Evolutionary conservation across 2,329 filamentous ascomycete genomes (phyloP), one percentile per base, ranked within the genome.

Genomic region (Hirsutella minnesotensis): DNA sequence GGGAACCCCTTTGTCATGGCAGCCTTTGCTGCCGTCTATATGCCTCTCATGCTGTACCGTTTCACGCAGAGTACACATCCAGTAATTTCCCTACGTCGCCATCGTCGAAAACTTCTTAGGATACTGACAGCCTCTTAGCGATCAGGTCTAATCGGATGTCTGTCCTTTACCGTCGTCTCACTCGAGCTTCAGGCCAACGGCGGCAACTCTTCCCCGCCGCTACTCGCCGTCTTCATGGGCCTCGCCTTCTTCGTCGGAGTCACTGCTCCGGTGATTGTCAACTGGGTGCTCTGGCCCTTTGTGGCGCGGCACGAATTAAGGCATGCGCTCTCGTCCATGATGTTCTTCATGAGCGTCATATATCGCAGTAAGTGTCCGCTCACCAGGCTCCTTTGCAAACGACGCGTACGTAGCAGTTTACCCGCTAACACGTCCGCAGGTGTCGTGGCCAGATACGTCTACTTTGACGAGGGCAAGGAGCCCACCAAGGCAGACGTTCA

Each of bases 251-350:
- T 77, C 3, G 54, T 76, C 19, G 75, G 75, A 2, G 69, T 75
- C 3, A 61, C 72, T 1, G 64, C 69, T 1, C 72, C 75, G 1
- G 63, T 78, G 10, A 47, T 75, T 1, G 66, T 77, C 13, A 79
- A 77, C 48, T 79, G 73, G 74, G 51, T 75, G 12, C 57, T 79
- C 3, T 79, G 75, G 75, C 75, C 75, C 3, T 79, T 79, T 47
- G 66, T 79, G 5, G 75, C 75, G 10, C 64, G 75, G 12, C 74
- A 77, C 49, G 75, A 78, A 52, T 63, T 79, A 13, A 61, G 75
- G 19, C 72, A 69, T 45, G 73, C 72, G 0, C 54, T 77, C 2
- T 72, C 73, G 1, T 62, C 67, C 2, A 78, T 75, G 71, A 61
- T 79, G 49, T 71, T 77, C 39, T 75, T 76, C 50, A 67, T 70